These are phyloP conservation scores for Exophiala dermatitidis DNA, from an alignment of 2,329 filamentous ascomycete genomes.

Conservation along the genomic window DNA sequence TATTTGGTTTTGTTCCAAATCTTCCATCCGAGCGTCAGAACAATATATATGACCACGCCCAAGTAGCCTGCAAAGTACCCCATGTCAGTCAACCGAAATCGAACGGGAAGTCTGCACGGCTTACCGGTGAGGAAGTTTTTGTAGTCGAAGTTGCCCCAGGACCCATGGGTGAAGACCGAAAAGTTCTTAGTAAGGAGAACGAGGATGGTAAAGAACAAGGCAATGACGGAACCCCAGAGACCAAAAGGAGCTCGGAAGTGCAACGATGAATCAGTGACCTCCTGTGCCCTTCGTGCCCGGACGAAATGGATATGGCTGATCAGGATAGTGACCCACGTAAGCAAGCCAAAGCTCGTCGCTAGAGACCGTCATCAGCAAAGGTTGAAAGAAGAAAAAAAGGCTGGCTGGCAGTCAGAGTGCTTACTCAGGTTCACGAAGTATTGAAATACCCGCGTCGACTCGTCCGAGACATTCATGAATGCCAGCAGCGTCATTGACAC, in stretches of 20 bases:
- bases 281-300: conserved; percentile 54
- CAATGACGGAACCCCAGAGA: conserved; percentile 58
- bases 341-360: conserved; percentile 49
- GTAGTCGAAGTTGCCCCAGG: conserved; percentile 55
- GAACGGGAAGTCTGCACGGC: too few relatives aligned
- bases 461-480: conserved; percentile 56
- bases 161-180: conserved; percentile 54
- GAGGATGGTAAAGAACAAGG: conserved; percentile 62
- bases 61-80: too few relatives aligned
- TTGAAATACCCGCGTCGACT: conserved; percentile 51
- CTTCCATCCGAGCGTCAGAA: neutral
- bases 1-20: neutral
- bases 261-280: conserved; percentile 48
- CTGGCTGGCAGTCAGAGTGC: conserved; percentile 43
- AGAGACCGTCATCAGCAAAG: neutral
- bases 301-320: conserved; percentile 62
- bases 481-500: conserved; percentile 59
- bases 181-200: conserved; percentile 79
- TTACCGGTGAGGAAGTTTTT: conserved; percentile 65
- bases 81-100: too few relatives aligned
- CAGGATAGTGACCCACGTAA: conserved; percentile 62
- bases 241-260: conserved; percentile 66
- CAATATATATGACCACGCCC: neutral
- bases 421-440: conserved; percentile 55
- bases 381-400: too few relatives aligned